phyloP scores from a whole-genome alignment of 371 early-diverging fungal genomes.

The Mortierella sp. region DNA sequence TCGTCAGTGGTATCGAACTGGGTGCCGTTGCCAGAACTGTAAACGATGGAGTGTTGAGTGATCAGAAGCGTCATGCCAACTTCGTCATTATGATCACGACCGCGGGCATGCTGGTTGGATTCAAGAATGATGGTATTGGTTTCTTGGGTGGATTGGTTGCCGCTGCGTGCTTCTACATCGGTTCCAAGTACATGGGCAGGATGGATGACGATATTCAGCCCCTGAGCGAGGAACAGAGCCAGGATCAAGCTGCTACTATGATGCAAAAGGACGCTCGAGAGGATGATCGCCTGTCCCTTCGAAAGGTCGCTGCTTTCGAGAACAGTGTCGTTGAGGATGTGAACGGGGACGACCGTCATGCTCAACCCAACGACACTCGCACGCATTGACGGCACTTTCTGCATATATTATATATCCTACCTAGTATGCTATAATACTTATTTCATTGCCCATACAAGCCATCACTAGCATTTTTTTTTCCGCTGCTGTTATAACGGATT shows the following conservation, averaged over 20 bases:
- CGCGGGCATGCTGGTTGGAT: slow-evolving; percentile 76
- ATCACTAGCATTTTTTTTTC: no score
- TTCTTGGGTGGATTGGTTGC: slow-evolving; percentile 72
- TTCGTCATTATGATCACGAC: slow-evolving; percentile 78
- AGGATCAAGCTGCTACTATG: not conserved
- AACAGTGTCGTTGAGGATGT: not conserved
- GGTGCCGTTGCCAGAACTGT: slow-evolving; percentile 74
- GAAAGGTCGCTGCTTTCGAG: not conserved
- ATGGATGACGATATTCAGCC: slow-evolving; percentile 29
- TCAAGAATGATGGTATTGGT: slow-evolving; percentile 87
- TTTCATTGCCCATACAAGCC: no score
- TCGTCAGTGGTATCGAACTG: slow-evolving; percentile 85
- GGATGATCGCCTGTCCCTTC: not conserved
- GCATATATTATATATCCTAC: no score
- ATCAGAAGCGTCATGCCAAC: slow-evolving; percentile 64
- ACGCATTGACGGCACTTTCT: no score
- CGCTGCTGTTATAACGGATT: no score
- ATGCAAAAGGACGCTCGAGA: not conserved
- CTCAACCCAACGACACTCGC: not conserved
- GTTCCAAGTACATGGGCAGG: slow-evolving; percentile 32
- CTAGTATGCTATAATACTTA: no score
- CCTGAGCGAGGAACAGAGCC: slow-evolving; percentile 5
- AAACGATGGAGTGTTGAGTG: slow-evolving; percentile 56
- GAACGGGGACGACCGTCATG: not conserved
- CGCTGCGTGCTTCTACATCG: slow-evolving; percentile 36